Conservation (phyloP, 139 green algal species). For the Edaphochlamys debaryana region DNA sequence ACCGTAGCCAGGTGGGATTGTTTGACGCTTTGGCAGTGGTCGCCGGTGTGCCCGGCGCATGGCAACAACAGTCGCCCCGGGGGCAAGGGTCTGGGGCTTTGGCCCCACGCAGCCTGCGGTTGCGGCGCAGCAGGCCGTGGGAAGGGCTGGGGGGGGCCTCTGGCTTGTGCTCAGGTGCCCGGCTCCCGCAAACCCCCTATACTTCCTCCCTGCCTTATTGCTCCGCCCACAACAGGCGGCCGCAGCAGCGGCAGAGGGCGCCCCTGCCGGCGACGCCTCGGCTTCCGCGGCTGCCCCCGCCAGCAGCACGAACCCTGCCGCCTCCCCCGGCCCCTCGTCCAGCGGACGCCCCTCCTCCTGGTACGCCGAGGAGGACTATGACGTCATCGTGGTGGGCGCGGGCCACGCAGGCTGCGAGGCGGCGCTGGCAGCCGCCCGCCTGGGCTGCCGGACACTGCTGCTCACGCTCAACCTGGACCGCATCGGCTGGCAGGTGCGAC, state of each 20-base stretch:
- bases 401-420: slow-evolving; percentile 98
- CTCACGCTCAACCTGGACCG: slow-evolving; percentile 95
- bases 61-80: no score
- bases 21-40: no score
- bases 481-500: slow-evolving; percentile 95
- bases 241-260: neutral
- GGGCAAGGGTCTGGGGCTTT: no score
- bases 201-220: no score
- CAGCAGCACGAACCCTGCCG: neutral
- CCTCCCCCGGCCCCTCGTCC: neutral
- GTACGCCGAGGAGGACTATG: slow-evolving; percentile 86
- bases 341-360: neutral
- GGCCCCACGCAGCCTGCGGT: no score
- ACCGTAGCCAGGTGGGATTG: no score
- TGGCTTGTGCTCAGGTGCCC: no score
- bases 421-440: slow-evolving; percentile 88
- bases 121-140: no score
- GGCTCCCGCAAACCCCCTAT: no score
- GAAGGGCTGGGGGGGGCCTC: no score
- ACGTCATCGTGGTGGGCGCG: slow-evolving; percentile 96
- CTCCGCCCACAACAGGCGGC: no score
- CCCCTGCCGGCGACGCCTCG: neutral
- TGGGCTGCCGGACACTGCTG: slow-evolving; percentile 90
- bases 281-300: neutral
- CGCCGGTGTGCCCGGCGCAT: no score